Evolutionary conservation across 805 yeast genomes (phyloP), one percentile per base, ranked within the genome.

Genomic region (Hagleromyces aurorensis): DNA sequence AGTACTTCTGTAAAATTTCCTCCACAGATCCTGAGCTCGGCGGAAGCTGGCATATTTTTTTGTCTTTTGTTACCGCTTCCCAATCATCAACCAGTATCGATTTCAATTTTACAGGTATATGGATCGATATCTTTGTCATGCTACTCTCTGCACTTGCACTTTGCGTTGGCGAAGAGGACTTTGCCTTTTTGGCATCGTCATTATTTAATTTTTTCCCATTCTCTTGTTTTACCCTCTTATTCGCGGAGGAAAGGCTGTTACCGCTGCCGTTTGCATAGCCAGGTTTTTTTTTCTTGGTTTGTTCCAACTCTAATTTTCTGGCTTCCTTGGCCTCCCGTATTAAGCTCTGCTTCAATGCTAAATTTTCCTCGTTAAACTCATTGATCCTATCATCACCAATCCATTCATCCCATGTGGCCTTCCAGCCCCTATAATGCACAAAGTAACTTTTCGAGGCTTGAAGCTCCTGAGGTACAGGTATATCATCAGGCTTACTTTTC

Each of bases 351-450:
- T 78, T 83, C 29, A 73, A 57, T 27, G 67, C 61, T 30, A 79
- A 44, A 46, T 81, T 85, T 40, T 79, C 94, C 17, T 73, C 78
- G 28, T 69, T 80, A 48, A 65, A 66, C 39, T 74, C 78, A 47
- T 83, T 62, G 5, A 89, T 69, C 19, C 97, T 61, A 21, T 72
- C 76, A 6, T 58, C 55, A 1, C 71, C 69, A 1, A 89, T 89
- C 98, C 98, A 89, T 55, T 89, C 98, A 52, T 89, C 97, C 95
- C 96, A 89, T 35, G 86, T 76, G 11, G 78, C 58, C 48, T 87
- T 89, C 98, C 98, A 89, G 3, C 98, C 97, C 43, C 78, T 80
- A 57, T 89, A 89, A 50, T 91, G 98, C 11, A 89, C 72, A 42
- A 65, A 76, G 56, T 75, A 87, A 17, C 75, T 65, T 13, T 44